Evolutionary conservation across 1,284 basidiomycete genomes (phyloP).

Genomic region (Rhodotorula glutinis): DNA sequence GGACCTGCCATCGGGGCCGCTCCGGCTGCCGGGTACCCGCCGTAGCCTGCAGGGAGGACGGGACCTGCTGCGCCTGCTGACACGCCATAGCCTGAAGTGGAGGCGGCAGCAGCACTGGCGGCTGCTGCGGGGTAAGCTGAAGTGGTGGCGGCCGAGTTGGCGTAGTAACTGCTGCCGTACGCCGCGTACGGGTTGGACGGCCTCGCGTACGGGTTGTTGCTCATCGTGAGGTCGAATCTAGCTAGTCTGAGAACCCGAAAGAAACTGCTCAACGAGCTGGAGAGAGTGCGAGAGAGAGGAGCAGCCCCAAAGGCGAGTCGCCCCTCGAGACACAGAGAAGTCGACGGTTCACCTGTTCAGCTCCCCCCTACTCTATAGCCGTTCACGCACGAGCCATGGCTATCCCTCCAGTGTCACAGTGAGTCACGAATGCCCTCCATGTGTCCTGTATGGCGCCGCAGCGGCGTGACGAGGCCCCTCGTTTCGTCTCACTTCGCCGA

Average conservation of each 20-base stretch:
- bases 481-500: too few relatives aligned
- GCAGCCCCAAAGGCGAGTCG: too few relatives aligned
- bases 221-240: neutral
- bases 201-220: conserved; percentile 33
- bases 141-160: neutral
- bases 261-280: too few relatives aligned
- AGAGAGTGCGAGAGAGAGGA: too few relatives aligned
- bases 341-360: too few relatives aligned
- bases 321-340: too few relatives aligned
- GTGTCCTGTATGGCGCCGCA: neutral
- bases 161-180: conserved; percentile 3
- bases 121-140: conserved; percentile 8
- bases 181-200: conserved; percentile 17
- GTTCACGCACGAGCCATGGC: too few relatives aligned
- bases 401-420: too few relatives aligned
- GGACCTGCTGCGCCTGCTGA: conserved; percentile 2
- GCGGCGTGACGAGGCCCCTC: too few relatives aligned
- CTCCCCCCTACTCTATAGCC: too few relatives aligned
- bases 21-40: conserved; percentile 1
- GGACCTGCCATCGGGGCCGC: neutral
- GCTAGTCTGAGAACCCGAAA: neutral
- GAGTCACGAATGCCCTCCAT: neutral
- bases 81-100: conserved; percentile 2
- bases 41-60: conserved; percentile 4
- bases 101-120: neutral